Conservation (phyloP, 208 protist species). For the Leptomonas pyrrhocoris region DNA sequence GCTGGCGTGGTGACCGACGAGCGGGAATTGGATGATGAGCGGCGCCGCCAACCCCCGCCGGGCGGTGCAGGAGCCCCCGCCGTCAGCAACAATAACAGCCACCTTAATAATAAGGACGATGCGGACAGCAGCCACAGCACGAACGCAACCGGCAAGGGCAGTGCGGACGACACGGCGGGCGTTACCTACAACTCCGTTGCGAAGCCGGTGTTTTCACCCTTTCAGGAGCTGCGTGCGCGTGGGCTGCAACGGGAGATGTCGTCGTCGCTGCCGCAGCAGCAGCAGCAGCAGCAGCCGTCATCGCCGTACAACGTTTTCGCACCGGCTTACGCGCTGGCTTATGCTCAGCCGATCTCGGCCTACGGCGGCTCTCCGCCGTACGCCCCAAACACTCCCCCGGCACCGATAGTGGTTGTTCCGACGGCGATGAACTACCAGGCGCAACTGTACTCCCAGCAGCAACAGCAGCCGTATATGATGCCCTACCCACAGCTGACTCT, state of each 20-base stretch:
- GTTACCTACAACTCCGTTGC: slow-evolving; percentile 2
- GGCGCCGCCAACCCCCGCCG: too few species aligned
- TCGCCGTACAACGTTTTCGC: not conserved
- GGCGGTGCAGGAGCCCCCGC: too few species aligned
- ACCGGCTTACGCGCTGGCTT: not conserved
- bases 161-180: not conserved
- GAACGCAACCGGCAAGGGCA: not conserved
- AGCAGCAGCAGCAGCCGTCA: slow-evolving; percentile 7
- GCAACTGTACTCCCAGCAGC: not conserved
- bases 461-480: not conserved
- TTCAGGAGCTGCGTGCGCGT: not conserved
- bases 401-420: not conserved
- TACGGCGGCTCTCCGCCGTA: not conserved
- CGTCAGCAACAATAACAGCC: not conserved
- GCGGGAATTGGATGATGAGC: too few species aligned
- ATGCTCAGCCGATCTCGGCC: not conserved
- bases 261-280: not conserved
- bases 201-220: slow-evolving; percentile 10
- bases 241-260: slow-evolving; percentile 1
- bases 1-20: too few species aligned
- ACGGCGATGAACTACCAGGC: not conserved
- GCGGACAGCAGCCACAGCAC: not conserved
- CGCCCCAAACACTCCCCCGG: too few species aligned
- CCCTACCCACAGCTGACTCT: not conserved
- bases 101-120: too few species aligned